Evolutionary conservation across 345 rosid species (phyloP), one percentile per base, ranked within the genome.

Genomic region (Brassica cretica): DNA sequence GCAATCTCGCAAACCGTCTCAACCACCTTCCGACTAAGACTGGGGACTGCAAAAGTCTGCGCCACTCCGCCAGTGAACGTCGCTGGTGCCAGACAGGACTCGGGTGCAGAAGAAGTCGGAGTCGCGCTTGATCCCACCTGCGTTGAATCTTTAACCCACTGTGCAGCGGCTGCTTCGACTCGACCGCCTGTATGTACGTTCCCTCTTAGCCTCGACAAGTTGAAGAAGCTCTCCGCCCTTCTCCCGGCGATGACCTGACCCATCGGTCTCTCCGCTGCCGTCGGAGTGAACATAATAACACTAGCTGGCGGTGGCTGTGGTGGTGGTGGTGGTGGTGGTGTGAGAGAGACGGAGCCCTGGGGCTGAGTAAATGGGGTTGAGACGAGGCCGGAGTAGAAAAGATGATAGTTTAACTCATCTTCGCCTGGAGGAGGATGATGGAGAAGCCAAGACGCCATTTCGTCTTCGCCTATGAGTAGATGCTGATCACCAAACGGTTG

Each of bases 371-470:
- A 8, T 1, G 66, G 19, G 29, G 29, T 27, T 27, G 29, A 27
- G 44, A 55, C 6, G 59, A 33, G 21, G 24, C 51, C 64, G 11
- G 65, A 6, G 81, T 87, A 71, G 81, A 87, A 82, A 84, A 88
- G 84, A 78, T 59, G 3, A 10, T 30, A 10, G 49, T 1, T 3
- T n/a, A 25, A 11, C 39, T 35, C 9, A 0, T 59, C 64, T 4
- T 24, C 64, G 4, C 24, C 32, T 6, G 2, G 8, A 65, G 75
- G 79, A 56, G 91, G 94, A 72, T 82, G 80, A 70, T 82, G 80
- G 71, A 83, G 86, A 76, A 88, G 94, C 97, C 97, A 90, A 29
- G 89, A 84, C 19, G 87, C 82, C 94, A 90, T 90, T 82, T 91
- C 98, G 64, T 89, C 94, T 75, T 89, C 96, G 25, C 86, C 89